Percentiles rank a stretch among this genome's conserved stretches.
These are phyloP conservation scores for Mycena capillaripes DNA, from an alignment of 768 basidiomycete genomes.

Conservation along the genomic window DNA sequence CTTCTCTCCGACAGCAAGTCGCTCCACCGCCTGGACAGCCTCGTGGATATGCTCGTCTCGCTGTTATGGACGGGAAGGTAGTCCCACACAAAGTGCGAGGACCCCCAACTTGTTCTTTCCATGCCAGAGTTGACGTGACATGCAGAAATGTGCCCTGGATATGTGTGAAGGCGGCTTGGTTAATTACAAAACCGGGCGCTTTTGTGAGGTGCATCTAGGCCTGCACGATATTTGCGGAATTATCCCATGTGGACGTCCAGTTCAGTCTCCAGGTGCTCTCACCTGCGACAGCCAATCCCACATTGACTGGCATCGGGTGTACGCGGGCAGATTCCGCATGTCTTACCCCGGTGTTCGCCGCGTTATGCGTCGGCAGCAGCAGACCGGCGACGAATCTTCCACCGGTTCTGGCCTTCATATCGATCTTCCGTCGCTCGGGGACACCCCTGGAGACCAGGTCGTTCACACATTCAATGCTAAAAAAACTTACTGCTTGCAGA, in stretches of 20 bases:
- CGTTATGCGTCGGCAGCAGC: neutral
- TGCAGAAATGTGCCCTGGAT: conserved; percentile 42
- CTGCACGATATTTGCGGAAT: neutral
- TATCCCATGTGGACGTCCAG: conserved; percentile 3
- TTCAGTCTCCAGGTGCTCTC: neutral
- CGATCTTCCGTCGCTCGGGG: conserved; percentile 4
- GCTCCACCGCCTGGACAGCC: too few relatives aligned
- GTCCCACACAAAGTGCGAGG: conserved; percentile 41
- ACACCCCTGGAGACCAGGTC: conserved; percentile 3
- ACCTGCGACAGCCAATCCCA: neutral
- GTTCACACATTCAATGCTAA: conserved; percentile 33
- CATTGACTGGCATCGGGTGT: conserved; percentile 6
- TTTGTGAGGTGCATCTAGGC: conserved; percentile 41
- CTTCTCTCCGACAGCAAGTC: too few relatives aligned
- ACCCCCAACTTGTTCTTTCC: neutral
- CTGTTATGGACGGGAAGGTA: conserved; percentile 51
- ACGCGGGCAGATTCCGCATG: neutral
- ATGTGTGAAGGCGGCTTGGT: conserved; percentile 37
- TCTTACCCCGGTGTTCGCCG: neutral
- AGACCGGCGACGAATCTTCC: fast-evolving
- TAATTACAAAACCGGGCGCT: conserved; percentile 48
- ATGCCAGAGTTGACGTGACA: too few relatives aligned
- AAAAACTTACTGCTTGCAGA: too few relatives aligned
- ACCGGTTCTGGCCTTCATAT: neutral
- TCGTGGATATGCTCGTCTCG: conserved; percentile 41